Percentiles rank a stretch among this genome's conserved stretches.
Conservation (phyloP, 768 basidiomycete genomes). For the Boletus pseudo-olivaceus region DNA sequence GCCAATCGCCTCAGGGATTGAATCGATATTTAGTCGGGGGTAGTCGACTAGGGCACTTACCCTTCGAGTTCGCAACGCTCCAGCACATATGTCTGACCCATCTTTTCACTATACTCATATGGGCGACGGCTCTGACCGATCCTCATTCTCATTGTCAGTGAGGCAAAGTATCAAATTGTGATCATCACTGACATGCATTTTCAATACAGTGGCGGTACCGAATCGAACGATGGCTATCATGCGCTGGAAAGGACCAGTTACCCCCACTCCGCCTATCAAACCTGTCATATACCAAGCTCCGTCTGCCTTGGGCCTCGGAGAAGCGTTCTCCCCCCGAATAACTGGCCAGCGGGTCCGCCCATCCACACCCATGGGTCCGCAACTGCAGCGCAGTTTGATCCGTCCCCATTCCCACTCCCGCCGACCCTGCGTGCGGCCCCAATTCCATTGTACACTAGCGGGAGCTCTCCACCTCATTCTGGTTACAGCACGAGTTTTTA, state of each 20-base stretch:
- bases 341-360: background rate
- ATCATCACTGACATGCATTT: constrained; percentile 6
- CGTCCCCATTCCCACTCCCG: background rate
- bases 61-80: background rate
- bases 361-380: background rate
- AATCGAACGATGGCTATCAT: background rate
- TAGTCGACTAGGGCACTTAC: background rate
- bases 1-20: constrained; percentile 7
- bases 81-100: constrained; percentile 9
- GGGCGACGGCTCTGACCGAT: background rate
- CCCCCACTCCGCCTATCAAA: background rate
- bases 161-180: background rate
- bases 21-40: constrained; percentile 8
- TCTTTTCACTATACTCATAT: background rate
- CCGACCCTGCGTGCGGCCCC: background rate
- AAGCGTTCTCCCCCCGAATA: no score
- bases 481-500: background rate
- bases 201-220: constrained; percentile 4
- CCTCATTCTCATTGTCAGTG: constrained; percentile 11
- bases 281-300: background rate
- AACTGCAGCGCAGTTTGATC: background rate
- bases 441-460: background rate
- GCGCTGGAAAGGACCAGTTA: background rate
- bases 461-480: background rate
- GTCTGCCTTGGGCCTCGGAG: background rate